phyloP scores from a whole-genome alignment of 2,329 filamentous ascomycete genomes.

The Fusarium veterinarium region DNA sequence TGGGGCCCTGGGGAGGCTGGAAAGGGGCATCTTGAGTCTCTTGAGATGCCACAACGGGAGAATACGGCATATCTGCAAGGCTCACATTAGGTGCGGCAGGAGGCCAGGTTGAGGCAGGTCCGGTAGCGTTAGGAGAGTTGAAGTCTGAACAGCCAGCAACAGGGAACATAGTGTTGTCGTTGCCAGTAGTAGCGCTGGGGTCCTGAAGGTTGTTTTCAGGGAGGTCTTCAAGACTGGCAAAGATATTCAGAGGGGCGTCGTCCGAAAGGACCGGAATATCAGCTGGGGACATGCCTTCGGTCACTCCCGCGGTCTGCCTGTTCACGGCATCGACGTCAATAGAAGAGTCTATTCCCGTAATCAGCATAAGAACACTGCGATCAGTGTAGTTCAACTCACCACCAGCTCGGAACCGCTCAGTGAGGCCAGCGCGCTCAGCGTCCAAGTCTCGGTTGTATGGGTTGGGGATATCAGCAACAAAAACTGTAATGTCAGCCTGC shows the following conservation, averaged over 20 bases:
- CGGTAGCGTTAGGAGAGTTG: background rate
- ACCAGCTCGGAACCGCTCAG: background rate
- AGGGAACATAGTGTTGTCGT: background rate
- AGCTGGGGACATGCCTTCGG: background rate
- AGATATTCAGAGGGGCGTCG: background rate
- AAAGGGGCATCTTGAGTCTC: background rate
- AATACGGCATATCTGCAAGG: conserved; percentile 1
- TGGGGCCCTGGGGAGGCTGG: background rate
- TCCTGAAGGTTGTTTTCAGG: background rate
- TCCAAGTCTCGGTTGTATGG: background rate
- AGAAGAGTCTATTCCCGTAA: background rate
- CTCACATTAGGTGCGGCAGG: background rate
- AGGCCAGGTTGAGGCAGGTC: background rate
- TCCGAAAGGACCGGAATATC: background rate
- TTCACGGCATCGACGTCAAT: background rate
- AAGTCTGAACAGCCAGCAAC: background rate
- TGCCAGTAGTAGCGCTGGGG: background rate
- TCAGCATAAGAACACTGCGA: background rate
- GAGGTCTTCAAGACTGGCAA: background rate
- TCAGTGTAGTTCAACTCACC: background rate
- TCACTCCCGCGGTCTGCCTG: background rate
- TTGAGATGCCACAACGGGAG: background rate
- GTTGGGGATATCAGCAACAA: background rate
- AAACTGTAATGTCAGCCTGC: background rate
- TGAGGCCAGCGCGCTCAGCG: background rate